Percentiles rank a stretch among this genome's conserved stretches.
Evolutionary conservation across 2,329 filamentous ascomycete genomes (phyloP).

Genomic region (Atkinsonella hypoxylon): DNA sequence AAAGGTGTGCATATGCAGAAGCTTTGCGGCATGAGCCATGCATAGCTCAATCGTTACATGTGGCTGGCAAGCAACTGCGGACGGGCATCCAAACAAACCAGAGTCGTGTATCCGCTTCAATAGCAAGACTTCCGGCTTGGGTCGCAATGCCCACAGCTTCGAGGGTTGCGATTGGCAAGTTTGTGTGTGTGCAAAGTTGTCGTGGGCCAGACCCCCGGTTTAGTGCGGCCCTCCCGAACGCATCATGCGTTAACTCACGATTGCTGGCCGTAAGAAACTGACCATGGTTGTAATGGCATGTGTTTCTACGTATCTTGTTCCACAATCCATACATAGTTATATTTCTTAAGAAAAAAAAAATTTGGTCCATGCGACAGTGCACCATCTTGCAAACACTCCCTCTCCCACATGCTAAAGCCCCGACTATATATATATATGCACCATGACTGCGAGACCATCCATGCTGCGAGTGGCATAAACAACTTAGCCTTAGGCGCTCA

Average conservation of each 20-base stretch:
- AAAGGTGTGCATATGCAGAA: no score
- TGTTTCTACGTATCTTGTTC: no score
- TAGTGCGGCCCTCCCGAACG: background rate
- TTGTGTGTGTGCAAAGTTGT: background rate
- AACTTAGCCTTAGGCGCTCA: conserved; percentile 32
- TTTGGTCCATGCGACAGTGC: background rate
- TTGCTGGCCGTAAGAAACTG: background rate
- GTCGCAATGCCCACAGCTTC: background rate
- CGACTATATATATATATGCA: background rate
- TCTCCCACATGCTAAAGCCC: background rate
- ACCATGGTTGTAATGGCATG: no score
- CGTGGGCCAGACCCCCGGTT: background rate
- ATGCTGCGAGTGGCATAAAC: background rate
- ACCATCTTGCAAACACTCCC: background rate
- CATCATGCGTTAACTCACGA: background rate
- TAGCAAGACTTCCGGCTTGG: background rate
- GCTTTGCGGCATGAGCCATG: no score
- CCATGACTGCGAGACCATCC: no score
- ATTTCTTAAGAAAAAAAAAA: no score
- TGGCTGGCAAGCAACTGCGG: no score
- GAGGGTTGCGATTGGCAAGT: background rate
- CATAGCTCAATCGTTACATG: no score
- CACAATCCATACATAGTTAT: no score
- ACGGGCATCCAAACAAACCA: no score
- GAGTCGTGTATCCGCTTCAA: background rate